Evolutionary conservation across 2,329 filamentous ascomycete species (phyloP), one percentile per base, ranked within the genome.

Genomic region (Chalaropsis thielavioides): DNA sequence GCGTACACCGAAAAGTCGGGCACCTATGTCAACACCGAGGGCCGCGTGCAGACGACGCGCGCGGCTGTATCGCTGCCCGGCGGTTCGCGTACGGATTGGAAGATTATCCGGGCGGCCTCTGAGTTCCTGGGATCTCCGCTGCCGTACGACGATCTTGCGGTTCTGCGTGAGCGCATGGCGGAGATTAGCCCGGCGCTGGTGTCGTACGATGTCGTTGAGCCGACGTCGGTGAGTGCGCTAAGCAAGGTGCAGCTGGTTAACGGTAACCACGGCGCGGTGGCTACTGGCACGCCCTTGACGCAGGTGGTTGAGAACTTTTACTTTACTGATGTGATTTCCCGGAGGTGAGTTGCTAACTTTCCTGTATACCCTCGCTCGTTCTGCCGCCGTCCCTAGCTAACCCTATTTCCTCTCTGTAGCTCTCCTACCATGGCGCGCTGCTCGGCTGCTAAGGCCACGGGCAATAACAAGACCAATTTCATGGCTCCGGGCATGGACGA

Each of bases 391-490:
- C 3, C 43, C 15, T 10, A n/a, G 19, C 27, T 58, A 58, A 58
- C 54, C 31, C n/a, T 58, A n/a, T 19, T 15, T 27, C 3, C 22
- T 24, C n/a, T 17, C n/a, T 56, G 19, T 68, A 95, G 92, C 80
- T 96, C 92, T 68, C 92, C 94, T 62, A 99, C 94, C 66, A 99
- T 99, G 94, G 94, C 94, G 67, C 89, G 94, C 74, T 96, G 91
- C 81, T 95, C 91, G 61, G 92, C 90, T 63, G 89, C 92, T 70
- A 97, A 96, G 83, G 88, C 87, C 66, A 86, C 85, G 10, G 85
- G 86, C 68, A 89, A 91, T 77, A 83, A 87, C 66, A 81, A 88
- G 75, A 91, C 85, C 64, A 90, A 91, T 77, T 83, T 90, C 70
- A 87, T 91, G 86, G 87, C 87, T 64, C 80, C 86, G 24, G 88